Evolutionary conservation across 805 yeast genomes (phyloP), one percentile per base, ranked within the genome.

Genomic region (Yarrowia divulgata): DNA sequence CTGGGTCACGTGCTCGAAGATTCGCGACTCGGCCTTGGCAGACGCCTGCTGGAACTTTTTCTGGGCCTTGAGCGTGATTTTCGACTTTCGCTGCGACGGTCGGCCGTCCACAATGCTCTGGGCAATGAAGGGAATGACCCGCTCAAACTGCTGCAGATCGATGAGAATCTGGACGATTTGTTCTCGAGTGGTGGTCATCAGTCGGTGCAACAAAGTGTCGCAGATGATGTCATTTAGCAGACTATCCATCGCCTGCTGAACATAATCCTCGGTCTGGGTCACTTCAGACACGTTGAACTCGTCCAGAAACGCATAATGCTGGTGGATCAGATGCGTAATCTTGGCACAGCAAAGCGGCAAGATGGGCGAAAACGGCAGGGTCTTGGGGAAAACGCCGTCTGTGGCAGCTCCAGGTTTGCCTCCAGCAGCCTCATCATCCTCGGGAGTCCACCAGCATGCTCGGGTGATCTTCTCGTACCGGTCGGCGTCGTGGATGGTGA

Each of bases 121-220:
- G 69, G 84, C 83, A 62, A 94, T 82, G 76, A 90, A 93, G 67
- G 82, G 81, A 10, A 93, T 85, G 69, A 97, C 91, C 73, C 83
- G 87, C 50, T 90, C 83, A 77, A 93, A 94, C 77, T 90, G 91
- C 76, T 94, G 97, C 74, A 94, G 81, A 77, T 95, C 93, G 70
- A 95, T 89, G 73, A 91, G 83, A 73, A 91, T 91, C 80, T 95
- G 98, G 0, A 97, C 89, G 35, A 92, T 85, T 73, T 92, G 93
- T 78, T 94, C 98, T 75, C 97, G 90, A 71, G 93, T 90, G 13
- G 89, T 85, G 1, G 93, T 84, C 72, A 86, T 84, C 62, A 90
- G 83, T 71, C 87, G 87, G 14, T 84, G 82, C 69, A 85, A 83
- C 60, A 90, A 85, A 70, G 88, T 86, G 49, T 82, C 82, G 73